Base-by-base conservation (phyloP, 139 green algal genomes). In the Chlamydomonas sp. region DNA sequence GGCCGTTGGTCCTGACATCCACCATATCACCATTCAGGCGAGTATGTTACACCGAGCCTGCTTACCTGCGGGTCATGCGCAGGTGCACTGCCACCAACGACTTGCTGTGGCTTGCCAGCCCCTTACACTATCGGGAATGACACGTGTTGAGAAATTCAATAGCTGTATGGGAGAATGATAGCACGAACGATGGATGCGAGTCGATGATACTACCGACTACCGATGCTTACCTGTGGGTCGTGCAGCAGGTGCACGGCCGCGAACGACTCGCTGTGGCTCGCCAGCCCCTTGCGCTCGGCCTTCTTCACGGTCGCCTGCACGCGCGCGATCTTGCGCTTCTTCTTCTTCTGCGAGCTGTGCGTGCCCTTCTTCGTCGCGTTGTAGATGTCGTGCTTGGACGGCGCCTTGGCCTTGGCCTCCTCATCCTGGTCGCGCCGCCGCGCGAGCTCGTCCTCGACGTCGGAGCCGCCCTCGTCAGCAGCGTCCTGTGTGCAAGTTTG, bases 211-310 rank as follows among this genome's bases (percentile, higher is more conserved):
- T n/a, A n/a, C n/a, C n/a, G n/a, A n/a, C n/a, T n/a, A n/a, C 43
- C 20, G 16, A 54, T 26, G 3, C 29, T 2, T 2, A 73, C 65
- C 75, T 97, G 91, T n/a, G 94, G 92, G 79, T 98, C 92, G 62
- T 98, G 86, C 59, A 98, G 81, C 50, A 98, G 81, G 79, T 98
- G 90, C 64, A 98, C 74, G n/a, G 94, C 94, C 22, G 93, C 89
- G 76, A 98, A 98, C 67, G 61, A 78, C 73, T 92, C 85, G 10
- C 65, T 68, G 20, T 63, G 35, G 29, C 64, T 48, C 68, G 39
- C 49, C 20, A 16, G 57, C 20, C 13, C 60, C 48, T 78, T 73
- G 24, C 81, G 77, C 54, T 76, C 67, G 24, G 79, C 67, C 70
- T 90, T 91, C 75, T 92, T 92, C 43, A 97, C 77, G 1, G 84